Base-by-base conservation (phyloP, 495 filamentous ascomycete genomes). In the Aspergillus carlsbadensis region DNA sequence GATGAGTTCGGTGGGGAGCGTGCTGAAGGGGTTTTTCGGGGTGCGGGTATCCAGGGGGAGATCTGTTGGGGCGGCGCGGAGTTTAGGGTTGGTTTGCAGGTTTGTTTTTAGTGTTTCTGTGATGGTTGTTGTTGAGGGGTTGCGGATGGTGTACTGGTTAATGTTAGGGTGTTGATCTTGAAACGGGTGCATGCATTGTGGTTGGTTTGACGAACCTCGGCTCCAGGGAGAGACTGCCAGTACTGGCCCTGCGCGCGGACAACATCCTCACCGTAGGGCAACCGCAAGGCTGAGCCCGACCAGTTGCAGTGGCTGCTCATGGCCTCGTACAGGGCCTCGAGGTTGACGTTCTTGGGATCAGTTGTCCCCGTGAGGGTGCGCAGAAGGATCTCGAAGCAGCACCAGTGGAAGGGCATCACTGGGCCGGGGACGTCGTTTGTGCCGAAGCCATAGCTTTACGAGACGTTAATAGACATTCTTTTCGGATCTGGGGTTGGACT, bases 381-480 rank as follows among this genome's bases (percentile, higher is more conserved):
- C 6, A 60, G 53, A 17, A 65, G 52, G 17, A 65, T 61, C 35
- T 65, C 62, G 44, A 59, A 59, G 29, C 62, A 65, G 49, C 56
- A 59, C 59, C 55, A 57, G 22, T 65, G 62, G 53, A 65, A 65
- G 1, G 62, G 62, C 10, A 65, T 22, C n/a, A 65, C 62, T 1
- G 62, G 62, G 15, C 62, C 62, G 18, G 57, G 42, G 1, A 55
- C 58, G 1, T 65, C 58, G 15, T 65, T 56, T 10, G 62, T 56
- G 8, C 58, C 58, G 10, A 56, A 37, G 36, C 56, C 56, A 47
- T 65, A 65, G 41, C 61, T 64, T 33, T 4, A 29, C 26, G 22
- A 44, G 31, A 10, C 6, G 22, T 43, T 18, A 43, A 18, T n/a
- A 3, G 21, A 35, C 5, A 10, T 10, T 45, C 8, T 37, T 39